Conservation (phyloP, 2,329 filamentous ascomycete species). For the Blumeria hordei region DNA sequence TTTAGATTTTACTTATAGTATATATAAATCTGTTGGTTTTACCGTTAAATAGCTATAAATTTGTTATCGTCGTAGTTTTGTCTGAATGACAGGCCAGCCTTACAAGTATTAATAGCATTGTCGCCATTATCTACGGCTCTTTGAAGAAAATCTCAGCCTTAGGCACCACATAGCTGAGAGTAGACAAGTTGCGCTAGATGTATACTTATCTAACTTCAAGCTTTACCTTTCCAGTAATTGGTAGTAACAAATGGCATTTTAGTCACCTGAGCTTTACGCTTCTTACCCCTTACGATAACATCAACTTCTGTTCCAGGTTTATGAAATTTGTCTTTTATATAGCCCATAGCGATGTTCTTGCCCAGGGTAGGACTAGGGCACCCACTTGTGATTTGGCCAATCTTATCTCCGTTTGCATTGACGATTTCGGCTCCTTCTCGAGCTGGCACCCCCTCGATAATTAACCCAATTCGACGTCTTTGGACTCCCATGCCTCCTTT, state of each 20-base stretch:
- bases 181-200: no score
- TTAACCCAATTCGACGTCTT: slow-evolving; percentile 55
- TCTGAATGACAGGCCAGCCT: no score
- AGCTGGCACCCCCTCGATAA: slow-evolving; percentile 68
- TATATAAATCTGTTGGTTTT: no score
- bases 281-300: slow-evolving; percentile 40
- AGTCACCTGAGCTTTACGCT: slow-evolving; percentile 36
- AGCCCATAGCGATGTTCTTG: slow-evolving; percentile 88
- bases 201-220: neutral
- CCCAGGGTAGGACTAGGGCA: slow-evolving; percentile 68
- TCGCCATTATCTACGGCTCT: no score
- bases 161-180: no score
- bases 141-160: no score
- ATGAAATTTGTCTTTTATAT: slow-evolving; percentile 41
- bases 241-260: slow-evolving; percentile 50
- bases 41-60: no score
- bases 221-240: slow-evolving; percentile 27
- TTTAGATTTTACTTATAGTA: no score
- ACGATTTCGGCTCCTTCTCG: slow-evolving; percentile 71
- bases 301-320: slow-evolving; percentile 43
- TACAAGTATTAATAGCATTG: no score
- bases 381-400: slow-evolving; percentile 72
- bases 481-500: slow-evolving; percentile 47
- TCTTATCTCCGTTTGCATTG: slow-evolving; percentile 31
- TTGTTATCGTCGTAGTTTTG: no score